phyloP scores from a whole-genome alignment of 1,139 yeast genomes.

The Blastobotrys arbuscula region DNA sequence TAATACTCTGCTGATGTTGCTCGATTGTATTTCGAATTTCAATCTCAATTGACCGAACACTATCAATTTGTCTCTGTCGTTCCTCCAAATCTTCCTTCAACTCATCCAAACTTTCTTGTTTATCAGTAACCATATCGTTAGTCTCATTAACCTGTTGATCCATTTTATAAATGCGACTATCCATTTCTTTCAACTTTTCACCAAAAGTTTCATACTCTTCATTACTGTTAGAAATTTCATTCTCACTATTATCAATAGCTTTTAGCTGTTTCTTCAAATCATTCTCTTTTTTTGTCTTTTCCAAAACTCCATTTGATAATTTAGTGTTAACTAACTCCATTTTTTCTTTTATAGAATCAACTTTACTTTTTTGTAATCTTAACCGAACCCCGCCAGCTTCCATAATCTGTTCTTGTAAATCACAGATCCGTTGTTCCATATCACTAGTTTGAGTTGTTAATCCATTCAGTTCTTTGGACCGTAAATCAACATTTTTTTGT shows the following conservation, averaged over 20 bases:
- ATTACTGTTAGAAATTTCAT: conserved; percentile 28
- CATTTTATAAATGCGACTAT: conserved; percentile 25
- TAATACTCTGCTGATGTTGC: conserved; percentile 43
- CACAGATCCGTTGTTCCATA: conserved; percentile 53
- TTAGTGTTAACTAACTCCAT: conserved; percentile 58
- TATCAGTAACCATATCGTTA: conserved; percentile 30
- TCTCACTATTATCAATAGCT: conserved; percentile 42
- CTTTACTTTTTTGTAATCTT: conserved; percentile 74
- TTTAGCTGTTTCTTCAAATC: conserved; percentile 55
- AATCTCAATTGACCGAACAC: conserved; percentile 61
- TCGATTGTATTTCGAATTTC: conserved; percentile 64
- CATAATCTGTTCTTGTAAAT: conserved; percentile 71
- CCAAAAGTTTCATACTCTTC: conserved; percentile 34
- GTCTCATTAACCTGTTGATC: conserved; percentile 35
- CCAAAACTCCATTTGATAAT: conserved; percentile 54
- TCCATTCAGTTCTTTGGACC: conserved; percentile 39
- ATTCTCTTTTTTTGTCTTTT: conserved; percentile 59
- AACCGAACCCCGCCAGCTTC: conserved; percentile 88
- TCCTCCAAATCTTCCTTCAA: conserved; percentile 46
- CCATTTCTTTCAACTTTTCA: conserved; percentile 35
- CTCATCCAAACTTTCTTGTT: conserved; percentile 36
- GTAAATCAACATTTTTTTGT: conserved; percentile 34
- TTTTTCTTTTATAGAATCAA: conserved; percentile 66
- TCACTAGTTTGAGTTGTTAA: conserved; percentile 53
- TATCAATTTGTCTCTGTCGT: conserved; percentile 50